Percentiles rank a stretch among this genome's conserved stretches.
Conservation (phyloP, 2,329 filamentous ascomycete genomes). For the Botrytis squamosa region DNA sequence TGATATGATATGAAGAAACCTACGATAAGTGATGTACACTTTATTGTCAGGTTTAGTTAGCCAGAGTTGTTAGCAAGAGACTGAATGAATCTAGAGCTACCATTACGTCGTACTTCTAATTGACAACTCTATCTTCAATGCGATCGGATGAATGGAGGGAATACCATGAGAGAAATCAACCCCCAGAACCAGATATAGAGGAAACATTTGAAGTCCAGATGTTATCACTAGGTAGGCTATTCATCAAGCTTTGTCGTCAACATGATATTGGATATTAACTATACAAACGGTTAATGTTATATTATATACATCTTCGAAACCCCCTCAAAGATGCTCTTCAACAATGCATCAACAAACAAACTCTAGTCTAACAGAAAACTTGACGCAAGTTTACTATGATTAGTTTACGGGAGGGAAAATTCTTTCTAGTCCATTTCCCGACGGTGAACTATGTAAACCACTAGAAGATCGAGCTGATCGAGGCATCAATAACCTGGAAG, state of each 20-base stretch:
- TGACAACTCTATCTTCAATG: not conserved
- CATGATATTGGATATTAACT: not conserved
- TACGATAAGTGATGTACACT: not conserved
- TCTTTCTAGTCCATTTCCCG: not conserved
- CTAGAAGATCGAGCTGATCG: not conserved
- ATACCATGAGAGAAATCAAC: not conserved
- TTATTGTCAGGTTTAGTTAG: too few species aligned
- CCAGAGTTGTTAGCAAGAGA: too few species aligned
- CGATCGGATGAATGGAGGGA: not conserved
- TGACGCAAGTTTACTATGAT: not conserved
- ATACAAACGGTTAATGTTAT: not conserved
- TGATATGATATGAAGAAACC: not conserved
- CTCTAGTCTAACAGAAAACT: not conserved
- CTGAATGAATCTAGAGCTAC: not conserved
- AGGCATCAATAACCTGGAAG: not conserved
- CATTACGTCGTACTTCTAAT: not conserved
- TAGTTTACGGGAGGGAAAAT: not conserved
- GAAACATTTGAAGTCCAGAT: not conserved
- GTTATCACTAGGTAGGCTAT: not conserved
- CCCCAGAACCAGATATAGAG: too few species aligned
- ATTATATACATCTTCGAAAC: not conserved
- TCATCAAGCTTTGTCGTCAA: not conserved
- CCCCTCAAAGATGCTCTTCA: not conserved
- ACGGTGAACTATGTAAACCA: not conserved
- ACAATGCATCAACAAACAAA: not conserved